A percentile compares a stretch with the other conserved stretches of the same genome.
These are phyloP conservation scores for Peniophora sp. DNA, from an alignment of 1,284 basidiomycete species.

Conservation along the genomic window DNA sequence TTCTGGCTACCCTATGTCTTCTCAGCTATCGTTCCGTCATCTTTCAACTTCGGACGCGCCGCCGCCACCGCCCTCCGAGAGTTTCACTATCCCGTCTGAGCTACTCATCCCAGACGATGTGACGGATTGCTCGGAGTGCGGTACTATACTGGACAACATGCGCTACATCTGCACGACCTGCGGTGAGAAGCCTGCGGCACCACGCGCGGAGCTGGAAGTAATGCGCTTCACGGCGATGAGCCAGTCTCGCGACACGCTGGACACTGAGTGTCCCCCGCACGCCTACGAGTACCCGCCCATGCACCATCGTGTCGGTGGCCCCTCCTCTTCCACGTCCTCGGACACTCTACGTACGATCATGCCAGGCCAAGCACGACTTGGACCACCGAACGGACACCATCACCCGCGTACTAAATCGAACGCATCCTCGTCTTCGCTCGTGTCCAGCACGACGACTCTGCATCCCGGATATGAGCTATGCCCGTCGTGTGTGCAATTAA, in stretches of 20 bases:
- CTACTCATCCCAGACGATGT: conserved; percentile 46
- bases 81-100: conserved; percentile 35
- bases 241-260: conserved; percentile 17
- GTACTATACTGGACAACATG: conserved; percentile 63
- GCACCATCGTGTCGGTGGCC: background rate
- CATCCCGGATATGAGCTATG: conserved; percentile 75
- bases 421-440: conserved; percentile 3
- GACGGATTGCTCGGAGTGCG: conserved; percentile 78
- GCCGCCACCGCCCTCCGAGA: conserved; percentile 14
- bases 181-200: conserved; percentile 55
- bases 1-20: conserved; percentile 3
- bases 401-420: conserved; percentile 1
- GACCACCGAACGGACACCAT: conserved; percentile 13
- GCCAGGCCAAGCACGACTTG: conserved; percentile 4
- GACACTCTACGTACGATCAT: conserved; percentile 10
- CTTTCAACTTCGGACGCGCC: conserved; percentile 16
- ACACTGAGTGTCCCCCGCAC: background rate
- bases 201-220: conserved; percentile 17
- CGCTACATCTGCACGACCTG: conserved; percentile 84
- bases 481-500: conserved; percentile 65
- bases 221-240: conserved; percentile 23
- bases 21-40: background rate
- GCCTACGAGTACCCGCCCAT: conserved; percentile 16
- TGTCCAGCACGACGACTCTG: conserved; percentile 7
- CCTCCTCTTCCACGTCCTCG: conserved; percentile 6